Percentiles rank a stretch among this genome's conserved stretches.
phyloP scores from a whole-genome alignment of 495 filamentous ascomycete genomes.

The Aspergillus mulundensis region DNA sequence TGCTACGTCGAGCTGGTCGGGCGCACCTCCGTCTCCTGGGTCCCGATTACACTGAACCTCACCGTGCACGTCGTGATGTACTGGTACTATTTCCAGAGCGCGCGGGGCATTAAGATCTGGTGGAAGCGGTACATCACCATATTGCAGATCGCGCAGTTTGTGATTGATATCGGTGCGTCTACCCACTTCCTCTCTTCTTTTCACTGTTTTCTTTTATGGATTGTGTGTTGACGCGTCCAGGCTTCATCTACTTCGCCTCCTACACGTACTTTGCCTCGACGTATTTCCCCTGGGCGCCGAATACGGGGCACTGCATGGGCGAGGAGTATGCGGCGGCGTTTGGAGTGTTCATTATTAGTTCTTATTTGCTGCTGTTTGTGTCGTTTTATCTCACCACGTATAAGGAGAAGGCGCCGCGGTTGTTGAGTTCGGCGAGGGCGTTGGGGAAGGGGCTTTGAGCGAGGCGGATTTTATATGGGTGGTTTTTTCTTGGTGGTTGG shows the following conservation, averaged over 20 bases:
- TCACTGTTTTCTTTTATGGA: too few species aligned
- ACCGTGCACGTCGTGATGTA: constrained; percentile 67
- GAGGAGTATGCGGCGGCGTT: constrained; percentile 94
- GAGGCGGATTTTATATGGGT: not conserved
- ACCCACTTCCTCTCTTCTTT: too few species aligned
- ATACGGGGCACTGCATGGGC: constrained; percentile 76
- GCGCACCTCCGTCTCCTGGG: constrained; percentile 64
- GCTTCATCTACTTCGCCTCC: constrained; percentile 92
- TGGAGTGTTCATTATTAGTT: constrained; percentile 82
- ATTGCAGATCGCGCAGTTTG: constrained; percentile 55
- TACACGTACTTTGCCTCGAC: constrained; percentile 89
- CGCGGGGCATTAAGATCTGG: constrained; percentile 55
- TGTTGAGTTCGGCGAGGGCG: not conserved
- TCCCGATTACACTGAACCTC: constrained; percentile 63
- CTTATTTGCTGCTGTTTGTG: constrained; percentile 95
- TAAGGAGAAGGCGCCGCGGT: not conserved
- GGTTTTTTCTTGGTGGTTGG: too few species aligned
- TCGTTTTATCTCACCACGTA: constrained; percentile 15
- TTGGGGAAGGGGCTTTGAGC: not conserved
- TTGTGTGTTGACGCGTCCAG: constrained; percentile 38
- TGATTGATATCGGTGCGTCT: constrained; percentile 52
- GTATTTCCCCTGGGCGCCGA: constrained; percentile 82
- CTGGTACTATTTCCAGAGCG: constrained; percentile 62
- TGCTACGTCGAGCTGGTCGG: constrained; percentile 71
- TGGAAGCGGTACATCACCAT: constrained; percentile 59